Conservation (phyloP, 116 monocot genomes). For the Papilionanthe hybrid region DNA sequence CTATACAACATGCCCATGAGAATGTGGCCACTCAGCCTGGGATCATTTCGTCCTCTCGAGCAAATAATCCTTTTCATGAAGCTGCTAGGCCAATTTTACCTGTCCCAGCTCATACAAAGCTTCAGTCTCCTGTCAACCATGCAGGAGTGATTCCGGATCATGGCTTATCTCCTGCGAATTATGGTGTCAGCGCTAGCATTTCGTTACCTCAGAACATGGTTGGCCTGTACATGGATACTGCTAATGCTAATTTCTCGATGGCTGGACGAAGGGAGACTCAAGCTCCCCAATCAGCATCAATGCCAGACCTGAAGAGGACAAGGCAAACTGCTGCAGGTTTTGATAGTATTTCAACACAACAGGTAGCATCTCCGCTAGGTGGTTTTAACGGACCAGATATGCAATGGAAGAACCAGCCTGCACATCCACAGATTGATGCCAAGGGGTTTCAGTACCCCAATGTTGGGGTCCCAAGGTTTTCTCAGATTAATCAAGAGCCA, state of each 20-base stretch:
- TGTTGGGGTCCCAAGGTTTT: conserved; percentile 43
- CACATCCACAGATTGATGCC: conserved; percentile 46
- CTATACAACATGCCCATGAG: conserved; percentile 30
- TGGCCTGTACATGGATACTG: conserved; percentile 38
- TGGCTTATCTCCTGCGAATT: conserved; percentile 34
- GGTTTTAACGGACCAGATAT: conserved; percentile 46
- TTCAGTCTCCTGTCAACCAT: conserved; percentile 41
- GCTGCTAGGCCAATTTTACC: conserved; percentile 32
- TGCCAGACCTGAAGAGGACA: conserved; percentile 29
- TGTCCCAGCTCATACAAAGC: conserved; percentile 33
- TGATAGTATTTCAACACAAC: conserved; percentile 55
- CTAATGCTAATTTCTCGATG: conserved; percentile 15
- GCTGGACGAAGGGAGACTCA: conserved; percentile 61
- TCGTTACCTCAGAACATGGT: conserved; percentile 43
- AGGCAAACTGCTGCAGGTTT: conserved; percentile 38
- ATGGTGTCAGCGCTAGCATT: conserved; percentile 24
- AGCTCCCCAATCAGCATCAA: conserved; percentile 37
- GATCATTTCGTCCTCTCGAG: conserved; percentile 23
- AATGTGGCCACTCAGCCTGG: conserved; percentile 25
- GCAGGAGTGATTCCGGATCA: conserved; percentile 33
- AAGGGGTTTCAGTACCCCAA: conserved; percentile 46
- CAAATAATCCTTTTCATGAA: conserved; percentile 35
- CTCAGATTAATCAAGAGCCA: conserved; percentile 46
- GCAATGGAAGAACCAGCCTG: conserved; percentile 63
- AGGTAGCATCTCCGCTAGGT: conserved; percentile 30